Percentiles rank a stretch among this genome's conserved stretches.
These are phyloP conservation scores for Daldinia grandis DNA, from an alignment of 495 filamentous ascomycete species.

Conservation along the genomic window DNA sequence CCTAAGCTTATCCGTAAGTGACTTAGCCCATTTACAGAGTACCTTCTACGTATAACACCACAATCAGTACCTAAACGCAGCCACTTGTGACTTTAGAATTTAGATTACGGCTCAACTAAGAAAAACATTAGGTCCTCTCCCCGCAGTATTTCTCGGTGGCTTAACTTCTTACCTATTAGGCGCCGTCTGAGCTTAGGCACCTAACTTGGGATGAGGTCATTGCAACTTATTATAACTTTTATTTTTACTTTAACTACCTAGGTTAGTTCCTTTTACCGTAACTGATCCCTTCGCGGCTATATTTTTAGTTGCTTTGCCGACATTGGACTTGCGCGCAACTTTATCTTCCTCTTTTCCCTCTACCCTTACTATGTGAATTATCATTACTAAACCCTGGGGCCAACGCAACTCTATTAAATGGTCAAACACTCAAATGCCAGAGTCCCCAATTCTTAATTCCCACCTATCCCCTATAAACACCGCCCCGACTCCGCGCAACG, in stretches of 20 bases:
- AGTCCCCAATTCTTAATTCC: slow-evolving; percentile 6
- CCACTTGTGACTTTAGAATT: not conserved
- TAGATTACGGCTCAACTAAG: not conserved
- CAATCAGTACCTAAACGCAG: too few relatives aligned
- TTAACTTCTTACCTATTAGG: not conserved
- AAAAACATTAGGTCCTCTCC: not conserved
- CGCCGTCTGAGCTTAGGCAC: slow-evolving; percentile 10
- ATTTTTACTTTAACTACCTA: too few relatives aligned
- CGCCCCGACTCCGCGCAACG: not conserved
- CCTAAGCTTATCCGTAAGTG: slow-evolving; percentile 11
- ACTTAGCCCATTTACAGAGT: slow-evolving; percentile 13
- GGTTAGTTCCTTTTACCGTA: slow-evolving; percentile 5
- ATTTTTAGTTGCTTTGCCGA: slow-evolving; percentile 26
- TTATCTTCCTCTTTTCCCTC: not conserved
- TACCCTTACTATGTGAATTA: not conserved
- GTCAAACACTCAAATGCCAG: not conserved
- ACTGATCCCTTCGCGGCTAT: slow-evolving; percentile 23
- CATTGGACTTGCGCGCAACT: slow-evolving; percentile 11
- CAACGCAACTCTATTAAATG: not conserved
- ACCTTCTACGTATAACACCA: not conserved
- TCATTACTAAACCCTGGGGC: not conserved
- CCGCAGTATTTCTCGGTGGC: not conserved
- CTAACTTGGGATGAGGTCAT: slow-evolving; percentile 39
- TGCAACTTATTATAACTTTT: slow-evolving; percentile 7
- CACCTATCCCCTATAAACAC: slow-evolving; percentile 6